These are phyloP conservation scores for Populus pruinosa DNA, from an alignment of 345 rosid species.

Conservation along the genomic window DNA sequence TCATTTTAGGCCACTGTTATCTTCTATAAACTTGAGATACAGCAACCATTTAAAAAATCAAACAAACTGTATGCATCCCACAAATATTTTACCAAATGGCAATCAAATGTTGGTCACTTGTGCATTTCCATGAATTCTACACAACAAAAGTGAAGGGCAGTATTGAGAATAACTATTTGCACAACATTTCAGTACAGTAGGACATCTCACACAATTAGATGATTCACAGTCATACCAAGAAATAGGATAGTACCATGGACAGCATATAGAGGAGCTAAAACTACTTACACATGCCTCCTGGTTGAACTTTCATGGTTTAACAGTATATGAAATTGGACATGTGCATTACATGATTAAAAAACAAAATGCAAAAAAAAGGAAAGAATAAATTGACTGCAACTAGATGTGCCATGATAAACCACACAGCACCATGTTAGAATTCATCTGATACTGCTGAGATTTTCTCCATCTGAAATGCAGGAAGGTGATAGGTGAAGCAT, in stretches of 20 bases:
- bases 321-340: neutral
- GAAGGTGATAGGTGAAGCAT: neutral
- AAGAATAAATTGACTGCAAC: no score
- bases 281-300: neutral
- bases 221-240: slow-evolving; percentile 2
- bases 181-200: neutral
- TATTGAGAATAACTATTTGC: neutral
- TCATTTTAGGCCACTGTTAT: neutral
- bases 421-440: neutral
- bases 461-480: neutral
- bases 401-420: neutral
- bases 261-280: neutral
- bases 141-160: neutral
- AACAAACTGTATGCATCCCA: neutral
- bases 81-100: neutral
- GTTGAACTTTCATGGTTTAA: neutral
- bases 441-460: neutral
- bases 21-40: neutral
- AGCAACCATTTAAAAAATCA: neutral
- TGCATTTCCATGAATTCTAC: neutral
- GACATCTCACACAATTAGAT: neutral
- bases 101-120: neutral
- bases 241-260: neutral
- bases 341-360: neutral
- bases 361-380: neutral